These are phyloP conservation scores for Anthracocystis walkeri DNA, from an alignment of 1,284 basidiomycete species.

Conservation along the genomic window DNA sequence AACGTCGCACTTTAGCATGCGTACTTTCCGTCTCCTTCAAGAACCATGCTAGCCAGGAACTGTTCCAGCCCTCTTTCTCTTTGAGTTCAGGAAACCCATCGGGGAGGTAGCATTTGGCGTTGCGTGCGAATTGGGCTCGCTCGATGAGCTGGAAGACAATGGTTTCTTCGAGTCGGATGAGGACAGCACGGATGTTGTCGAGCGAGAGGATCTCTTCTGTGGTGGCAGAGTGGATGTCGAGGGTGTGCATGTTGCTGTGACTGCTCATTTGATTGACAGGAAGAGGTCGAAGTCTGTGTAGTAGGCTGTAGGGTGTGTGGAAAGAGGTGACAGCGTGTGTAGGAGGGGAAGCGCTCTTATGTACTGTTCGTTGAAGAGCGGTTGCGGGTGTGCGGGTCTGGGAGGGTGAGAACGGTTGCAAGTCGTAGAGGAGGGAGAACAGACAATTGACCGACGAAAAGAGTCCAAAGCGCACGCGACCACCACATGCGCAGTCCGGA, in stretches of 20 bases:
- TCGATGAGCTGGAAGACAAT: slow-evolving; percentile 96
- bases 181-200: slow-evolving; percentile 84
- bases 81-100: slow-evolving; percentile 77
- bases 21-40: slow-evolving; percentile 92
- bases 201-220: slow-evolving; percentile 77
- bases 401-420: too few relatives aligned
- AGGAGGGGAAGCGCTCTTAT: too few relatives aligned
- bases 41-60: slow-evolving; percentile 97
- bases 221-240: slow-evolving; percentile 57
- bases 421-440: too few relatives aligned
- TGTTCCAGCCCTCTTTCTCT: slow-evolving; percentile 80
- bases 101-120: slow-evolving; percentile 86
- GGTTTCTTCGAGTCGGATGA: slow-evolving; percentile 93
- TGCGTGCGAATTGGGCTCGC: slow-evolving; percentile 94
- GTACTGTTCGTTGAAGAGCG: too few relatives aligned
- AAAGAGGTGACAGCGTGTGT: background rate
- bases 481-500: background rate
- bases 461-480: too few relatives aligned
- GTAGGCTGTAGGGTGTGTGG: background rate
- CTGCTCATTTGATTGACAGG: slow-evolving; percentile 29
- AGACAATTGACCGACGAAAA: too few relatives aligned
- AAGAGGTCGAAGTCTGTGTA: too few relatives aligned
- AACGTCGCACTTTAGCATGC: slow-evolving; percentile 74
- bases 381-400: too few relatives aligned
- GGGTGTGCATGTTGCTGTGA: slow-evolving; percentile 54